Base-by-base conservation (phyloP, 345 rosid species). In the Theobroma cacao region DNA sequence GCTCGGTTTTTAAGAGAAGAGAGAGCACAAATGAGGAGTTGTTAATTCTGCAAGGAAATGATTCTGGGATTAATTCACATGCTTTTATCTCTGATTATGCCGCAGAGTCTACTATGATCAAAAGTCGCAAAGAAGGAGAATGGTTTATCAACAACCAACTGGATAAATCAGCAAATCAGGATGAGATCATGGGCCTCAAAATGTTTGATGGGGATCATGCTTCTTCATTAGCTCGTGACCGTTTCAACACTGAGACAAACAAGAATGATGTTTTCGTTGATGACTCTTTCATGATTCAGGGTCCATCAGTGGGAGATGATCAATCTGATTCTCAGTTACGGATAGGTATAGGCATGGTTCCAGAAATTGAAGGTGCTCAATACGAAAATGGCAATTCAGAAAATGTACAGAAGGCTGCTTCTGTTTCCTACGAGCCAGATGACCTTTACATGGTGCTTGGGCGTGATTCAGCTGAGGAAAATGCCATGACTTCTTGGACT, bases 381-480 rank as follows among this genome's bases (percentile, higher is more conserved):
- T 76, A 83, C 28, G 91, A 85, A 75, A 85, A 86, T 79, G 75
- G 63, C 65, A 75, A 67, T 41, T 62, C 78, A 0, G 91, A 91
- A 56, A 75, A 72, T 71, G 80, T 75, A 12, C 83, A 26, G 48
- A 86, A 83, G 70, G 56, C 74, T 47, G 82, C 81, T 40, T 36
- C 75, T 34, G 66, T 48, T 59, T 70, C 76, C 18, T 79, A 82
- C 66, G 97, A 96, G 70, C 99, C 98, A 74, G 98, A 96, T 87
- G 99, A 96, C 64, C 97, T 96, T 80, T 90, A 81, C 82, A 92
- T 96, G 97, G 89, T 96, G 80, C 91, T 90, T 76, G 95, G 90
- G 73, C 94, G 93, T 59, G 90, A 90, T 82, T 85, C 90, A 50
- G 87, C 80, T 43, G 83, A 80, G 18, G 88, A 89, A 47, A 81